phyloP scores from a whole-genome alignment of 202 grass and related monocot genomes.

The Bolboschoenoplectus hybrid region DNA sequence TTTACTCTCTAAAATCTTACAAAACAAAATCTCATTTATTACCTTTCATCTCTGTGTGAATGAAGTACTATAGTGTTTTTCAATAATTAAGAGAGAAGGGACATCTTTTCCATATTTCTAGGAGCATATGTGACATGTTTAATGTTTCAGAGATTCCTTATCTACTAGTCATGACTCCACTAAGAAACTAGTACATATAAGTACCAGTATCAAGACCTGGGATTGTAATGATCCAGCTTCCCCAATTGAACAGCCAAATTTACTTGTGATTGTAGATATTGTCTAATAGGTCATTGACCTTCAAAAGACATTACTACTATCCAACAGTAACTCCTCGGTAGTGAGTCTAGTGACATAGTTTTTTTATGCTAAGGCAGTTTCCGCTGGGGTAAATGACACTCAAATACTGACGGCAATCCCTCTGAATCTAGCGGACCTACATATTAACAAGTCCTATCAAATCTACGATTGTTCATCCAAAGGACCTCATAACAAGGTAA shows the following conservation, averaged over 20 bases:
- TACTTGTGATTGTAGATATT: slow-evolving; percentile 1
- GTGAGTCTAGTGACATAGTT: not conserved
- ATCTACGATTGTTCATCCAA: not conserved
- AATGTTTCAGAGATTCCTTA: not conserved
- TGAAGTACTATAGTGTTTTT: not conserved
- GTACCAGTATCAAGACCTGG: not conserved
- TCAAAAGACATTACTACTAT: not conserved
- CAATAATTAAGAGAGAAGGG: not conserved
- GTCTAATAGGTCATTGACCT: not conserved
- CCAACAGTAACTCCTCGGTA: not conserved
- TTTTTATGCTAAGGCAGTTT: slow-evolving; percentile 33
- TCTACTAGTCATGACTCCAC: not conserved
- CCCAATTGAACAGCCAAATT: not conserved
- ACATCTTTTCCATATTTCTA: not conserved
- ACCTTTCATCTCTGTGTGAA: not conserved
- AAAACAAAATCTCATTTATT: not conserved
- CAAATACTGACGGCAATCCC: slow-evolving; percentile 40
- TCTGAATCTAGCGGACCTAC: slow-evolving; percentile 27
- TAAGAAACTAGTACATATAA: not conserved
- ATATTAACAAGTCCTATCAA: not conserved
- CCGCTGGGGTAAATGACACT: slow-evolving; percentile 4
- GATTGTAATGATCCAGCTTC: not conserved
- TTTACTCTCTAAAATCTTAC: not conserved
- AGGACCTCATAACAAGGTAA: slow-evolving; percentile 27
- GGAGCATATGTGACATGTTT: not conserved